A percentile compares a stretch with the other conserved stretches of the same genome.
These are phyloP conservation scores for Paraleonurus japonicus DNA, from an alignment of 257 asterid species.

Conservation along the genomic window DNA sequence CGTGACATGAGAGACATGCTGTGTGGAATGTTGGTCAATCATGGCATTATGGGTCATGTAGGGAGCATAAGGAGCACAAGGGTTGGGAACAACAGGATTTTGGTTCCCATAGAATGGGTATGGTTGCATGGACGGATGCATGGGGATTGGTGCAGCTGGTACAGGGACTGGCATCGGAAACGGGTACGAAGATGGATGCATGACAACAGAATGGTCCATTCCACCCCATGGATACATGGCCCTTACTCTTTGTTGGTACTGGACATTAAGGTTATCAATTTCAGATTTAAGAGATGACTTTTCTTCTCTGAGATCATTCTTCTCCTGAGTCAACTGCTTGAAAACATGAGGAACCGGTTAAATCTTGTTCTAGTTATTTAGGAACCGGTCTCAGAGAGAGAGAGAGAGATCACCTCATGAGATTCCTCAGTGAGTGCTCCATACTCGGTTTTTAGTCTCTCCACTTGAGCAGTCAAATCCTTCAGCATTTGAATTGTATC, in stretches of 20 bases:
- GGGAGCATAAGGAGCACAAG: conserved; percentile 75
- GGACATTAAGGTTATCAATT: conserved; percentile 77
- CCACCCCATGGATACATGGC: conserved; percentile 93
- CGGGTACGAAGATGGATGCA: conserved; percentile 93
- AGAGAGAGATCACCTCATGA: conserved; percentile 64
- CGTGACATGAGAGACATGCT: conserved; percentile 54
- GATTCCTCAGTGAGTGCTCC: conserved; percentile 81
- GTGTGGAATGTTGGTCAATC: conserved; percentile 70
- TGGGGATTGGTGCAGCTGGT: conserved; percentile 80
- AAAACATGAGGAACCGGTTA: conserved; percentile 18
- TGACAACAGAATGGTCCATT: conserved; percentile 87
- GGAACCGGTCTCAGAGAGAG: conserved; percentile 16
- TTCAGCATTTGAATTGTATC: conserved; percentile 89
- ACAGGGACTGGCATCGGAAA: conserved; percentile 84
- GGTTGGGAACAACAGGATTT: conserved; percentile 71
- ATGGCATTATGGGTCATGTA: conserved; percentile 67
- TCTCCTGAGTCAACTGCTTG: conserved; percentile 63
- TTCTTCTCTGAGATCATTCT: conserved; percentile 83
- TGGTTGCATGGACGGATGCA: conserved; percentile 94
- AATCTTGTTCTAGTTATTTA: conserved; percentile 15
- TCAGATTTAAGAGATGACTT: conserved; percentile 55
- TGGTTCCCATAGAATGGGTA: conserved; percentile 79
- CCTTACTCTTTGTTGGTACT: conserved; percentile 75
- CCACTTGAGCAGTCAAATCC: conserved; percentile 80
- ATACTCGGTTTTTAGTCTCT: conserved; percentile 79